phyloP scores from a whole-genome alignment of 371 early-diverging fungal genomes.

The Syncephalastrum racemosum region DNA sequence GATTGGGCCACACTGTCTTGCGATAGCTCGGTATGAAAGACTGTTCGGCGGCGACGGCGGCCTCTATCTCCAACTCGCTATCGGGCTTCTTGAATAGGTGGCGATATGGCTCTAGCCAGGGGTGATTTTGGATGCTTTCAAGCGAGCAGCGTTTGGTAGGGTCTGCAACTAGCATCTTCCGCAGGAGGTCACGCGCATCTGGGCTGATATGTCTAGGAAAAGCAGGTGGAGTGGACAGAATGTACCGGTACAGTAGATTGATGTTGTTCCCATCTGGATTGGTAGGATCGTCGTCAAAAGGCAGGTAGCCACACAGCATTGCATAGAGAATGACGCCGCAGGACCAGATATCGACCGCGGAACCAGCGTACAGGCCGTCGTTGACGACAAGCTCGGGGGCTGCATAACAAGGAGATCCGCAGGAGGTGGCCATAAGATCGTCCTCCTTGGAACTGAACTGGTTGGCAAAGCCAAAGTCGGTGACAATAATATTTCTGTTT shows the following conservation, averaged over 20 bases:
- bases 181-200: slow-evolving; percentile 51
- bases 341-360: slow-evolving; percentile 95
- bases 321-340: slow-evolving; percentile 91
- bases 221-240: slow-evolving; percentile 53
- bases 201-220: slow-evolving; percentile 54
- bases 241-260: slow-evolving; percentile 65
- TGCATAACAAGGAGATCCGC: slow-evolving; percentile 98
- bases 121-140: slow-evolving; percentile 49
- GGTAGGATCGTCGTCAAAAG: slow-evolving; percentile 81
- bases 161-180: slow-evolving; percentile 60
- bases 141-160: slow-evolving; percentile 55
- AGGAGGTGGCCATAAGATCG: slow-evolving; percentile 86
- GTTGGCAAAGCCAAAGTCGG: slow-evolving; percentile 99
- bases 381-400: slow-evolving; percentile 96
- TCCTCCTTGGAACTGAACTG: slow-evolving; percentile 64
- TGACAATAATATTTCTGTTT: slow-evolving; percentile 88
- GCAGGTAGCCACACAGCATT: slow-evolving; percentile 78
- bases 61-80: slow-evolving; percentile 15
- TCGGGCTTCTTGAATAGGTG: slow-evolving; percentile 12
- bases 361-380: slow-evolving; percentile 94
- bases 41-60: slow-evolving; percentile 4
- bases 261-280: slow-evolving; percentile 74
- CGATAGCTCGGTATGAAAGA: slow-evolving; percentile 16
- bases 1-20: slow-evolving; percentile 2
- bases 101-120: slow-evolving; percentile 22